Evolutionary conservation across 768 basidiomycete species (phyloP), one percentile per base, ranked within the genome.

Genomic region (Nevesoporus exiguus): DNA sequence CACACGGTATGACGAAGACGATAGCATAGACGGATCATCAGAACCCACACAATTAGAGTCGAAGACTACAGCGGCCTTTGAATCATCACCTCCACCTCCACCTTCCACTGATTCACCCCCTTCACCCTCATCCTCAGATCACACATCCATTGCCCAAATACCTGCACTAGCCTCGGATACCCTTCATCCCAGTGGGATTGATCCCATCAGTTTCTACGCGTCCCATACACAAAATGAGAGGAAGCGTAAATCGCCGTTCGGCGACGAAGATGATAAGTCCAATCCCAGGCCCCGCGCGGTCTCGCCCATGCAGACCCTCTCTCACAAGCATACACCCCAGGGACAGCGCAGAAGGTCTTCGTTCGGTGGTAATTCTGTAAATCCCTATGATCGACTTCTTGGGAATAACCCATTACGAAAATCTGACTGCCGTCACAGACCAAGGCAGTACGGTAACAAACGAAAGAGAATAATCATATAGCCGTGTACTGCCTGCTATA

Each of bases 1-100:
- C 25, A 57, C 70, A 1, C 71, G 72, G 58, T 80, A 79, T 52
- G 63, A 61, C 19, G 75, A 77, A n/a, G 76, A 77, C 29, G 73
- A 73, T 15, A 66, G 70, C 45, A 67, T 69, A 10, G 72, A 69
- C 34, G 47, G 46, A 47, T 59, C 58, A 21, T 55, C 59, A 8
- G 67, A 57, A 34, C 57, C 49, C n/a, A 59, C 45, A 41, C 50
- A 52, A 21, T 33, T 37, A 50, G 62, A 60, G 5, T 49, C 64
- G 22, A 64, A 68, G 49, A 43, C 45, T 10, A 49, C 50, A 22
- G 60, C 65, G 15, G 60, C 55, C 59, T 34, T 54, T 30, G 66
- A 63, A 36, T 63, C 70, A 24, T 65, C 70, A n/a, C 58, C 72
- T 22, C 62, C 71, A 3, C 66, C 73, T 7, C 66, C 68, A 22